These are phyloP conservation scores for Trichophyton equinum DNA, from an alignment of 2,329 filamentous ascomycete species.

Conservation along the genomic window DNA sequence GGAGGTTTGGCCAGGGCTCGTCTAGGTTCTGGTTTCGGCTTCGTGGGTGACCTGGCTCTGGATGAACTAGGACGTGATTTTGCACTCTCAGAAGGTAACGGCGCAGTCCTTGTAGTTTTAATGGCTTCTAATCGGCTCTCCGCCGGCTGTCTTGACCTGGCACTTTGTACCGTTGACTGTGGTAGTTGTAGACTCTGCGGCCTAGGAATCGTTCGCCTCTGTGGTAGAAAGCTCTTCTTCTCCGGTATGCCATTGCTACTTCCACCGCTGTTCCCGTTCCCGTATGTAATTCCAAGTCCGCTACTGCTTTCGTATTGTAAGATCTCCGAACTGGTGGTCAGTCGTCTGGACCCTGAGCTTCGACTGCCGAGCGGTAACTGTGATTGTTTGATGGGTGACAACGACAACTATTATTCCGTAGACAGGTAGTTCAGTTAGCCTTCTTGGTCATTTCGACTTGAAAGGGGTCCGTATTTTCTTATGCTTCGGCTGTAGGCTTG, in stretches of 20 bases:
- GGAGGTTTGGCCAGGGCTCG: neutral
- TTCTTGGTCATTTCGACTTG: neutral
- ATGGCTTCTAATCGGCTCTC: neutral
- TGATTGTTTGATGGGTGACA: neutral
- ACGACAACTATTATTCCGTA: neutral
- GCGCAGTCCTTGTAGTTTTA: neutral
- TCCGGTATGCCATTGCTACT: neutral
- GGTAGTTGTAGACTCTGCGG: conserved; percentile 1
- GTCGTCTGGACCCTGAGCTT: neutral
- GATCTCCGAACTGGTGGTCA: neutral
- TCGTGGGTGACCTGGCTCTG: neutral
- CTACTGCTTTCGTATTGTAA: neutral
- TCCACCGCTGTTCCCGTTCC: neutral
- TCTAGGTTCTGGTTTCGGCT: neutral
- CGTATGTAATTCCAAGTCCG: neutral
- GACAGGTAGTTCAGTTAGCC: neutral
- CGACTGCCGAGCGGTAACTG: neutral
- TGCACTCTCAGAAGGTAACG: neutral
- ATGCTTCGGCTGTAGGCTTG: neutral
- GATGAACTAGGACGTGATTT: neutral
- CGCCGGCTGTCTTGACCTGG: neutral
- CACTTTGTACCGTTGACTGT: neutral
- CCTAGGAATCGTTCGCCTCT: neutral
- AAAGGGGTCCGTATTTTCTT: neutral
- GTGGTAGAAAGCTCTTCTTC: conserved; percentile 1